Evolutionary conservation across 1,284 basidiomycete genomes (phyloP).

Genomic region (Pholiota adiposa): DNA sequence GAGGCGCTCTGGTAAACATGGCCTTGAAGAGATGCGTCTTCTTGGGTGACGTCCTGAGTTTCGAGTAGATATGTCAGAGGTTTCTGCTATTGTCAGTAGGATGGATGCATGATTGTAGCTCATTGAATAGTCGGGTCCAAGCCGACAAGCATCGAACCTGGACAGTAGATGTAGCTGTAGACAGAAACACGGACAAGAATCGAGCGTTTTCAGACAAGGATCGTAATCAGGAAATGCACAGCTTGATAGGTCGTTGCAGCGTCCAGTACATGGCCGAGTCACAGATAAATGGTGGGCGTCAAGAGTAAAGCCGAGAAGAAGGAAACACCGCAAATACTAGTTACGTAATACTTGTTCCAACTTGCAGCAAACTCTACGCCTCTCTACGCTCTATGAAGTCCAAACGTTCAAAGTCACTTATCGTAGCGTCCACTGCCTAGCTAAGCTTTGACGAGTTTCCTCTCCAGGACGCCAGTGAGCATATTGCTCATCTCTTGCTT

Average conservation of each 20-base stretch:
- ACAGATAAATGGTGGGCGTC: not conserved
- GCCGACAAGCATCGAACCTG: conserved; percentile 1
- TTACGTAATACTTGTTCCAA: conserved; percentile 5
- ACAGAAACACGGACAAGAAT: not conserved
- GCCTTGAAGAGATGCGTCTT: conserved; percentile 49
- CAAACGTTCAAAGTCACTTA: too few relatives aligned
- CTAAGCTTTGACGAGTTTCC: not conserved
- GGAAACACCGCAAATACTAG: not conserved
- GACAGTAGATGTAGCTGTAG: not conserved
- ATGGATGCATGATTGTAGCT: conserved; percentile 59
- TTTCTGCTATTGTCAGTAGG: conserved; percentile 38
- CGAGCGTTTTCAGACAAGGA: not conserved
- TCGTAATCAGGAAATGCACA: not conserved
- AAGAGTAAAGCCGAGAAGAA: not conserved
- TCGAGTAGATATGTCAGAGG: conserved; percentile 13
- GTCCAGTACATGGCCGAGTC: conserved; percentile 3
- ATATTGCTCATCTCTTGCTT: conserved; percentile 8
- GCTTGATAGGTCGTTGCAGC: not conserved
- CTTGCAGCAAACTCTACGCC: too few relatives aligned
- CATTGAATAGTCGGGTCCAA: conserved; percentile 23
- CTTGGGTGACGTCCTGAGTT: conserved; percentile 25
- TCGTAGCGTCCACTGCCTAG: too few relatives aligned
- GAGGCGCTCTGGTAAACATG: conserved; percentile 68
- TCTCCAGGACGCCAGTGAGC: conserved; percentile 9
- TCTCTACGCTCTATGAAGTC: too few relatives aligned